Evolutionary conservation across 768 basidiomycete species (phyloP).

Genomic region (Calvatia gigantea): DNA sequence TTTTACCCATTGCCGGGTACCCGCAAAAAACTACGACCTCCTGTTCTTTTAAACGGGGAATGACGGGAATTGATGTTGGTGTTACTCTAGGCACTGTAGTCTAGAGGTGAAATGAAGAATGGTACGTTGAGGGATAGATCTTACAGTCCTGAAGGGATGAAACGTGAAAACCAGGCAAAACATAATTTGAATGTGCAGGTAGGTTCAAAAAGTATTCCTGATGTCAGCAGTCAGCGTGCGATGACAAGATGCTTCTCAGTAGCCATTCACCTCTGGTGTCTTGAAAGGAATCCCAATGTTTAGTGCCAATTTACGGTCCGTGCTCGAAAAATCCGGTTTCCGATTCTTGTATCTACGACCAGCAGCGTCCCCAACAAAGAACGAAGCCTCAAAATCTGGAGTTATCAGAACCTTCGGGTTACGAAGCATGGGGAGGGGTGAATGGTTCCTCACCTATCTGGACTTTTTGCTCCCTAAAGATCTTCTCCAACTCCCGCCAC

Average conservation of each 20-base stretch:
- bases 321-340: constrained; percentile 69
- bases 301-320: constrained; percentile 82
- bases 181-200: constrained; percentile 36
- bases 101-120: background rate
- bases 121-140: constrained; percentile 13
- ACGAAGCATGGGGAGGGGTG: background rate
- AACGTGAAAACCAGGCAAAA: constrained; percentile 68
- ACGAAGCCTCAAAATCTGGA: constrained; percentile 61
- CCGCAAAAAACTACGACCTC: constrained; percentile 52
- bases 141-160: constrained; percentile 38
- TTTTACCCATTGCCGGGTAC: constrained; percentile 69
- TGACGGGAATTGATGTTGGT: constrained; percentile 46
- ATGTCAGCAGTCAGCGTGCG: background rate
- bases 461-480: constrained; percentile 55
- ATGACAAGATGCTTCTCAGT: background rate
- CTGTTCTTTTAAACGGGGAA: constrained; percentile 34
- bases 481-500: constrained; percentile 68
- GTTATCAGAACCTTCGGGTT: background rate
- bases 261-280: constrained; percentile 71
- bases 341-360: constrained; percentile 51
- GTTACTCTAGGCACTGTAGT: constrained; percentile 44
- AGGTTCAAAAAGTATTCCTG: constrained; percentile 79
- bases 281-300: constrained; percentile 72
- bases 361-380: constrained; percentile 90
- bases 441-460: constrained; percentile 52